Conservation (phyloP, 1,139 yeast genomes). For the Saccharomyces pastorianus region DNA sequence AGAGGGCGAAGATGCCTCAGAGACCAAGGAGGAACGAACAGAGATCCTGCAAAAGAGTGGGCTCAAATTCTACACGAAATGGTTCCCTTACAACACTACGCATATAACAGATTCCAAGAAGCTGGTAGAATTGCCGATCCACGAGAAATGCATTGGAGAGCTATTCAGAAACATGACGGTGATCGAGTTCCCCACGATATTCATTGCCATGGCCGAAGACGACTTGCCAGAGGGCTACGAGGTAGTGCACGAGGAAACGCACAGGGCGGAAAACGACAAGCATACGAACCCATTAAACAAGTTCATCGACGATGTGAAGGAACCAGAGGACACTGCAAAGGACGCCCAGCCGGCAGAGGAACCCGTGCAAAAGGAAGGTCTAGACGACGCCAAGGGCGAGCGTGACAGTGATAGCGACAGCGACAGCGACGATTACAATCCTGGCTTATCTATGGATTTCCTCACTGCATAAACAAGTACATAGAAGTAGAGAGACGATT, state of each 20-base stretch:
- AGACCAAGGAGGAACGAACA: conserved; percentile 17
- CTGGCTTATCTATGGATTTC: conserved; percentile 22
- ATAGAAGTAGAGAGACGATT: neutral
- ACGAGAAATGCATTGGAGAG: conserved; percentile 33
- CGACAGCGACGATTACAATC: conserved; percentile 19
- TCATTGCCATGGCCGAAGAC: conserved; percentile 32
- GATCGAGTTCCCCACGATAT: conserved; percentile 70
- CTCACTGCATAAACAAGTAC: conserved; percentile 3
- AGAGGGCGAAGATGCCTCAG: neutral
- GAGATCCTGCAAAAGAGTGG: conserved; percentile 11
- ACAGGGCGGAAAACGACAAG: neutral
- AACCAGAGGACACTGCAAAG: conserved; percentile 10
- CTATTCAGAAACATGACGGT: conserved; percentile 50
- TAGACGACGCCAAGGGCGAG: neutral
- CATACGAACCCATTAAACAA: neutral
- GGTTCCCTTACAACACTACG: conserved; percentile 23
- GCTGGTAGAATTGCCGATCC: conserved; percentile 18
- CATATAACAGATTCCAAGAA: conserved; percentile 23
- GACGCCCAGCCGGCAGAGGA: conserved; percentile 9
- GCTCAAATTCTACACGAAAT: conserved; percentile 23
- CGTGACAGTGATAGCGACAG: conserved; percentile 6
- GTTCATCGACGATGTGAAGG: conserved; percentile 10
- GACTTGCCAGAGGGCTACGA: conserved; percentile 14
- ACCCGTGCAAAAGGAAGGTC: conserved; percentile 4
- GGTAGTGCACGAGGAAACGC: conserved; percentile 11